Evolutionary conservation across 1,139 yeast species (phyloP).

Genomic region (Geotrichum histeridarum): DNA sequence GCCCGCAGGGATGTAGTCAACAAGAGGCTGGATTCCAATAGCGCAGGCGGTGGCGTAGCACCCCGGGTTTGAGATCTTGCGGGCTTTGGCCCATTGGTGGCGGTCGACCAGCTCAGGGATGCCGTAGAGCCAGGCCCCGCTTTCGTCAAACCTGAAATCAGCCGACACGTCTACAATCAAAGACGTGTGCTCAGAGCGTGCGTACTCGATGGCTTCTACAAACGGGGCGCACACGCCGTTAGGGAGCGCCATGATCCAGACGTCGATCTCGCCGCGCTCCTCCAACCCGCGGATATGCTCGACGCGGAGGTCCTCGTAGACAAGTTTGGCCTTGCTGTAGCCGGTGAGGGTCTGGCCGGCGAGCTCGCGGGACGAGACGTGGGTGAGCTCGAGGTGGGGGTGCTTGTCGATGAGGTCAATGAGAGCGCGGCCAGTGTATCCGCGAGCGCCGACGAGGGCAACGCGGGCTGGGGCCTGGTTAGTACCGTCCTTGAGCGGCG

Average conservation of each 20-base stretch:
- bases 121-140: conserved; percentile 91
- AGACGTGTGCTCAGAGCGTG: conserved; percentile 46
- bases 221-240: conserved; percentile 97
- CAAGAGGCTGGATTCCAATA: conserved; percentile 79
- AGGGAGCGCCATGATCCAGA: conserved; percentile 99
- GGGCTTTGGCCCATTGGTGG: conserved; percentile 60
- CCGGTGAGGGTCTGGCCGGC: conserved; percentile 82
- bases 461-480: conserved; percentile 61
- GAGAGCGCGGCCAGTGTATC: conserved; percentile 91
- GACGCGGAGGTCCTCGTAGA: conserved; percentile 76
- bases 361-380: conserved; percentile 93
- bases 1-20: conserved; percentile 43
- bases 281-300: conserved; percentile 81
- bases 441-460: conserved; percentile 96
- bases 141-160: conserved; percentile 85
- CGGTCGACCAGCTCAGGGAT: conserved; percentile 71
- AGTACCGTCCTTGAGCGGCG: conserved; percentile 59
- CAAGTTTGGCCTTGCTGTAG: conserved; percentile 71
- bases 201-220: conserved; percentile 83
- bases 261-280: conserved; percentile 70
- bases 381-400: conserved; percentile 79
- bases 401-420: conserved; percentile 80
- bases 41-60: conserved; percentile 98
- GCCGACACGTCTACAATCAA: conserved; percentile 90
- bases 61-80: conserved; percentile 90